Evolutionary conservation across 345 rosid species (phyloP).

Genomic region (Psidium guajava): DNA sequence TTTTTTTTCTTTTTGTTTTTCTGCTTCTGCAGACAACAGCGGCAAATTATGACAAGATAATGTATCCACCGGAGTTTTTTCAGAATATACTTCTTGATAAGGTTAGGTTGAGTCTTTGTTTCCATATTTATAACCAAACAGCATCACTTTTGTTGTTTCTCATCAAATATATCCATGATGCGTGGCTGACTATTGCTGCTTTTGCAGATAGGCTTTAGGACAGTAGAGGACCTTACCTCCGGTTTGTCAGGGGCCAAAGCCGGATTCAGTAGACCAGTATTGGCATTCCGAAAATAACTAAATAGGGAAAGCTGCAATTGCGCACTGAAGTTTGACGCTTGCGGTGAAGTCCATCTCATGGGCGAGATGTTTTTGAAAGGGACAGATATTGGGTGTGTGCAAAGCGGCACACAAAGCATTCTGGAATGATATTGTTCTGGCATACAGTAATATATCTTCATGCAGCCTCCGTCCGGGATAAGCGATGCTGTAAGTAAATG

Average conservation of each 20-base stretch:
- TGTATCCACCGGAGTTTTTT: conserved; percentile 43
- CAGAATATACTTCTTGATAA: conserved; percentile 83
- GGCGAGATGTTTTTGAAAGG: background rate
- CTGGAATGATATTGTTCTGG: background rate
- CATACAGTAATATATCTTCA: background rate
- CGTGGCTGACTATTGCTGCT: background rate
- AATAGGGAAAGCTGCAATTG: background rate
- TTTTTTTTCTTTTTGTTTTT: background rate
- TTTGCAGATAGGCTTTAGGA: conserved; percentile 82
- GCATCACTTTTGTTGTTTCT: background rate
- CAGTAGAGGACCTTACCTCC: conserved; percentile 64
- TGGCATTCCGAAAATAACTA: conserved; percentile 54
- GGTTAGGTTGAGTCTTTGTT: conserved; percentile 21
- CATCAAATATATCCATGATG: background rate
- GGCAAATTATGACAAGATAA: conserved; percentile 35
- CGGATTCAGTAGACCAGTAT: conserved; percentile 74
- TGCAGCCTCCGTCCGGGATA: background rate
- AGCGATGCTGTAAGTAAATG: background rate
- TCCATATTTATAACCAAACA: background rate
- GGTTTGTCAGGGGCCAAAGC: conserved; percentile 47
- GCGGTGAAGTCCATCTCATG: background rate
- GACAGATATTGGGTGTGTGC: background rate
- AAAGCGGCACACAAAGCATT: background rate
- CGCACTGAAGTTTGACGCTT: background rate
- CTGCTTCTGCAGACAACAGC: conserved; percentile 49